phyloP scores from a whole-genome alignment of 1,284 basidiomycete species.

The Gomphus bonarii region DNA sequence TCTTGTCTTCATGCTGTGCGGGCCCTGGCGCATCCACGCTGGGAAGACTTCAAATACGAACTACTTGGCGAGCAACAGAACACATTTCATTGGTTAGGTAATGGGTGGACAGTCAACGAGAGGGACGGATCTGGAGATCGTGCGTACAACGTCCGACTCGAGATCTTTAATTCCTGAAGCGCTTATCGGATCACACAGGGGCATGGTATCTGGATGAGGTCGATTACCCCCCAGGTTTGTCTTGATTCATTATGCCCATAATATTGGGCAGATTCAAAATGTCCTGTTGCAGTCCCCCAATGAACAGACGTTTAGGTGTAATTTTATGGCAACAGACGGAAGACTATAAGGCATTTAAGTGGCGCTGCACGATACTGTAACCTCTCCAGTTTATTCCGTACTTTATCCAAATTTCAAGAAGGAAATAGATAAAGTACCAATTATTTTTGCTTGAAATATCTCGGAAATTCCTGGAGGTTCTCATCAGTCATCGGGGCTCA shows the following conservation, averaged over 20 bases:
- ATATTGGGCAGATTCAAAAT: background rate
- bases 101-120: slow-evolving; percentile 39
- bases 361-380: background rate
- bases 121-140: slow-evolving; percentile 34
- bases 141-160: slow-evolving; percentile 25
- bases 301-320: background rate
- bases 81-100: slow-evolving; percentile 48
- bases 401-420: too few relatives aligned
- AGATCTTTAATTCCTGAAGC: background rate
- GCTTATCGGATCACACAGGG: slow-evolving; percentile 21
- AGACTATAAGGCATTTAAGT: background rate
- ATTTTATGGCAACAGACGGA: background rate
- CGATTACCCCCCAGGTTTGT: slow-evolving; percentile 29
- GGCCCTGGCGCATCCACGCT: slow-evolving; percentile 42
- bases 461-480: too few relatives aligned
- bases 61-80: slow-evolving; percentile 31
- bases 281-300: background rate
- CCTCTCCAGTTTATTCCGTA: too few relatives aligned
- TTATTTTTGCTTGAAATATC: too few relatives aligned
- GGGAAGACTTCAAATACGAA: slow-evolving; percentile 57
- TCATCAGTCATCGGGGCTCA: too few relatives aligned
- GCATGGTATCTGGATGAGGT: slow-evolving; percentile 41
- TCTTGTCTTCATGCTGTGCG: slow-evolving; percentile 43
- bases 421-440: too few relatives aligned
- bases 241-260: background rate